Base-by-base conservation (phyloP, 1,284 basidiomycete species). In the Ustilago nuda region DNA sequence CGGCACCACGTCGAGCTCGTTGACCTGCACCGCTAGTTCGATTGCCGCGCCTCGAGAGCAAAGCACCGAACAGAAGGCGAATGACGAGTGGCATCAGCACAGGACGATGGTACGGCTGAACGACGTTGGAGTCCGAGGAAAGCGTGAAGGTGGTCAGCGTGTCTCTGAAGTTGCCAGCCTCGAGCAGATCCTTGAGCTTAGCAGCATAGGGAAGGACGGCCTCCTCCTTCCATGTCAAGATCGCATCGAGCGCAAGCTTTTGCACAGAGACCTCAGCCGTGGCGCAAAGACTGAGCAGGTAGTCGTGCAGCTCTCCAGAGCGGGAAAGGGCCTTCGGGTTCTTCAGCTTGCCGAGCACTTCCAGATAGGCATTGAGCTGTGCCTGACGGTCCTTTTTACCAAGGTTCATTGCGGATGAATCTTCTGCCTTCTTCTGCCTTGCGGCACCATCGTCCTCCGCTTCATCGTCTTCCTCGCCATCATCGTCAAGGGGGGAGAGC, bases 91-190 rank as follows among this genome's bases (percentile, higher is more conserved):
- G 90, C n/a, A 98, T 89, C 9, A 94, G 88, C 78, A 92, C 91
- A 1, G 84, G 83, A 35, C 95, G 89, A 76, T 93, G 91, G 2
- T 87, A 87, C 0, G 87, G 84, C 43, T 92, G 90, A 54, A 96
- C 89, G 4, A 87, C 84, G 15, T 89, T 89, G 8, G 80, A 73
- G n/a, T 78, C 76, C 12, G 67, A 68, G 2, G 79, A 70, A 11
- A 84, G 62, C 52, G 80, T 76, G 50, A 98, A 89, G 19, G 90
- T 89, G 0, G 91, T 89, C 5, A 99, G 89, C 79, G 93, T 91
- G 81, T 99, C 97, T 30, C 96, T 88, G 91, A 95, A 97, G 69
- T 92, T 89, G 15, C 91, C 92, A 54, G 94, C 92, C 70, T 98
- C 94, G 39, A 99, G 88, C 8, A 99, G 87, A 17, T 88, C 88